A percentile compares a stretch with the other conserved stretches of the same genome.
Evolutionary conservation across 2,329 filamentous ascomycete genomes (phyloP).

Genomic region (Akanthomyces muscarius): DNA sequence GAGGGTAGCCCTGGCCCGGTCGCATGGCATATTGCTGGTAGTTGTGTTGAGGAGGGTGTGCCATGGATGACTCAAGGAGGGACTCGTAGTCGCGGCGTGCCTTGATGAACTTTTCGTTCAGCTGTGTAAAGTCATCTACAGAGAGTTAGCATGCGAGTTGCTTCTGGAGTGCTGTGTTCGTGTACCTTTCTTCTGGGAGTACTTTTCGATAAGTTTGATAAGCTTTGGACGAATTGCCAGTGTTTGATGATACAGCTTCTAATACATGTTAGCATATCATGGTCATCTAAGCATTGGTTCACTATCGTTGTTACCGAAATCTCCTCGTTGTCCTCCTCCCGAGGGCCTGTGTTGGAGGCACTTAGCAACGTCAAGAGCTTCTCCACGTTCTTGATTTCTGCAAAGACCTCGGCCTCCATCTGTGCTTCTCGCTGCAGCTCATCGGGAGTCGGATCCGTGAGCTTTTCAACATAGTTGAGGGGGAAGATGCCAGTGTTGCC

Average conservation of each 20-base stretch:
- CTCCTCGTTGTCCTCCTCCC: conserved; percentile 93
- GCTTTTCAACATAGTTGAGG: conserved; percentile 96
- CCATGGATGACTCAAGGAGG: conserved; percentile 94
- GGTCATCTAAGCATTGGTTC: background rate
- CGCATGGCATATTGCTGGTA: conserved; percentile 67
- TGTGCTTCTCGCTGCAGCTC: conserved; percentile 93
- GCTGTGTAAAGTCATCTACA: conserved; percentile 91
- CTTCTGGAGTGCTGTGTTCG: background rate
- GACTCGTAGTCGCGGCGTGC: conserved; percentile 94
- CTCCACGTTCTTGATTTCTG: conserved; percentile 61
- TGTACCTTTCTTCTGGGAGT: conserved; percentile 95
- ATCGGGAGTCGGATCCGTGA: conserved; percentile 89
- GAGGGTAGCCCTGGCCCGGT: conserved; percentile 46
- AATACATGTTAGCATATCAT: conserved; percentile 29
- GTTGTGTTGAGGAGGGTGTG: conserved; percentile 76
- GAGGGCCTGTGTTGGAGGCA: conserved; percentile 73
- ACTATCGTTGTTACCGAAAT: conserved; percentile 61
- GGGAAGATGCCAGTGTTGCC: conserved; percentile 98
- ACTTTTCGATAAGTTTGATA: conserved; percentile 97
- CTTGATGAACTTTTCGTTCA: conserved; percentile 99
- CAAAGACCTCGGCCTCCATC: conserved; percentile 75
- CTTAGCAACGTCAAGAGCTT: conserved; percentile 83
- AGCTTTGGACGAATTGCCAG: conserved; percentile 92
- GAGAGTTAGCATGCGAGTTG: conserved; percentile 22
- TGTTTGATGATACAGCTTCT: conserved; percentile 86